A percentile compares a stretch with the other conserved stretches of the same genome.
Evolutionary conservation across 2,329 filamentous ascomycete species (phyloP).

Genomic region (Diplodia seriata): DNA sequence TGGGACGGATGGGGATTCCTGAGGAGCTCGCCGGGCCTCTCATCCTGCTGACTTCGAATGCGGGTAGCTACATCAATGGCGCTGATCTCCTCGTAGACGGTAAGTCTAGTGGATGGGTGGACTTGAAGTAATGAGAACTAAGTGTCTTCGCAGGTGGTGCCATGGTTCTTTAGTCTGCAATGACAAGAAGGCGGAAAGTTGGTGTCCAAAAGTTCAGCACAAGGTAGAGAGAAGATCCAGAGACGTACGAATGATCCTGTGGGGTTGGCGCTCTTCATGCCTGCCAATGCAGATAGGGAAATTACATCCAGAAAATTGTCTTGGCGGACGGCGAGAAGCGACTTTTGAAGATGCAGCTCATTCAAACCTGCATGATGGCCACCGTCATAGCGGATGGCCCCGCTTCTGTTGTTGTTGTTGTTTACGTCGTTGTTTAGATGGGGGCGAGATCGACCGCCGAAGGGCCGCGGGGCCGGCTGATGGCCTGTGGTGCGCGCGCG

Average conservation of each 20-base stretch:
- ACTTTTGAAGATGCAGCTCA: not conserved
- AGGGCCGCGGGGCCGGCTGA: conserved; percentile 20
- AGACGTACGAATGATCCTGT: not conserved
- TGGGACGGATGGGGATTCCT: conserved; percentile 69
- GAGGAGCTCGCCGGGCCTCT: conserved; percentile 69
- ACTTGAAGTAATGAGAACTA: not conserved
- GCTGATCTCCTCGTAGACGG: conserved; percentile 71
- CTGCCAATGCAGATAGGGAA: conserved; percentile 24
- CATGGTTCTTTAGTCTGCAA: conserved; percentile 26
- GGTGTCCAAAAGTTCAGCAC: too few relatives aligned
- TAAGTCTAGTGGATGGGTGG: not conserved
- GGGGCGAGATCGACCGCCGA: conserved; percentile 17
- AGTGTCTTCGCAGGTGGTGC: conserved; percentile 12
- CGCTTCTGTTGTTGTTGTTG: conserved; percentile 6
- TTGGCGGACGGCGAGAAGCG: not conserved
- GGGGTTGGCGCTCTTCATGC: not conserved
- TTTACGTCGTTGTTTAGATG: conserved; percentile 16
- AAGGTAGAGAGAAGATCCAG: too few relatives aligned
- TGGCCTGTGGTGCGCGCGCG: conserved; percentile 19
- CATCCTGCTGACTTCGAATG: conserved; percentile 66
- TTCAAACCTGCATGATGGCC: not conserved
- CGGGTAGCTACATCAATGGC: conserved; percentile 72
- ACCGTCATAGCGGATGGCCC: not conserved
- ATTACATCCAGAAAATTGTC: conserved; percentile 3
- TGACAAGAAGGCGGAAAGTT: too few relatives aligned